Percentiles rank a stretch among this genome's conserved stretches.
phyloP scores from a whole-genome alignment of 345 rosid genomes.

The Brassica rapa region DNA sequence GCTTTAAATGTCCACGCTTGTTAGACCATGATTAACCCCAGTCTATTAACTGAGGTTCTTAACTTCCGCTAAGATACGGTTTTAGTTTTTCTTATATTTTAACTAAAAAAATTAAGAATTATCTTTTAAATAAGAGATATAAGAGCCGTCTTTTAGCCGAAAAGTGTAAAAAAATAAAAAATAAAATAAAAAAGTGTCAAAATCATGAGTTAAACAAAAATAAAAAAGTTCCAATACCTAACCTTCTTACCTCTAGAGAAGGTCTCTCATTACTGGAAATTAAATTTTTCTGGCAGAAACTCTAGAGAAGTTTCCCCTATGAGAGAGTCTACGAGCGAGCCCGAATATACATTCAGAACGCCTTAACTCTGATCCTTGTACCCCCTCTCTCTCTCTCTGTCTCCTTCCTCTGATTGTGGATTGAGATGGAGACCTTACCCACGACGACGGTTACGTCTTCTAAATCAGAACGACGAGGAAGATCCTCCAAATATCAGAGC shows the following conservation, averaged over 20 bases:
- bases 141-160: too few relatives aligned
- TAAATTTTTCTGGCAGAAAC: background rate
- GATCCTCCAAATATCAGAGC: constrained; percentile 65
- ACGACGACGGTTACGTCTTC: constrained; percentile 41
- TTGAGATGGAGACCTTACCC: constrained; percentile 72
- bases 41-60: too few relatives aligned
- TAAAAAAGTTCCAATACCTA: background rate
- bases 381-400: background rate
- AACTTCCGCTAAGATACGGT: too few relatives aligned
- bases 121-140: too few relatives aligned
- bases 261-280: background rate
- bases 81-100: too few relatives aligned
- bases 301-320: background rate
- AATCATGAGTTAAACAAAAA: too few relatives aligned
- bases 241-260: background rate
- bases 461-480: constrained; percentile 68
- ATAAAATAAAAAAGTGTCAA: too few relatives aligned
- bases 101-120: too few relatives aligned
- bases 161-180: too few relatives aligned
- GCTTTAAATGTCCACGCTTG: too few relatives aligned
- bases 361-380: background rate
- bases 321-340: background rate
- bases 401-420: constrained; percentile 30
- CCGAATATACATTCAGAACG: background rate
- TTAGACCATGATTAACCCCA: too few relatives aligned